phyloP scores from a whole-genome alignment of 805 yeast species.

The Metschnikowia baotianmanensis region DNA sequence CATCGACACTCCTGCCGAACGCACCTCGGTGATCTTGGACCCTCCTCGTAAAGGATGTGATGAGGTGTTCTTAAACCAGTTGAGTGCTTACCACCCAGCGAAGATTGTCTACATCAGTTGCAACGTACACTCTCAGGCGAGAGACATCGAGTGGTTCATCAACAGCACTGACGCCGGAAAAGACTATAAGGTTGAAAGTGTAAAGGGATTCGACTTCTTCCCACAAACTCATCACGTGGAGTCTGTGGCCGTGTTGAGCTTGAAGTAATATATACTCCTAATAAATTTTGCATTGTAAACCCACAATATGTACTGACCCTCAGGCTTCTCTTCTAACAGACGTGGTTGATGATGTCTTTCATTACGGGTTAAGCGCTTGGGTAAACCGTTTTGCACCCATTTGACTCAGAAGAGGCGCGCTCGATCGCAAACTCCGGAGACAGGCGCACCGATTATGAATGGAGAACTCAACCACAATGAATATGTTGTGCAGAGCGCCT shows the following conservation, averaged over 20 bases:
- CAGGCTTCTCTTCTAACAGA: too few relatives aligned
- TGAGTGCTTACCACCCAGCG: conserved; percentile 79
- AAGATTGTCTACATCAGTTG: conserved; percentile 93
- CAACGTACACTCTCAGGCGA: conserved; percentile 96
- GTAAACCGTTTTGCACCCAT: too few relatives aligned
- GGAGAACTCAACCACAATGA: too few relatives aligned
- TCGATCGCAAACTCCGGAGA: too few relatives aligned
- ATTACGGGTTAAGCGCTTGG: too few relatives aligned
- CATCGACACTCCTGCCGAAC: conserved; percentile 68
- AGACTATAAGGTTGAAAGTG: conserved; percentile 69
- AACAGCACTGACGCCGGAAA: conserved; percentile 61
- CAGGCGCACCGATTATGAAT: too few relatives aligned
- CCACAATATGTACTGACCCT: too few relatives aligned
- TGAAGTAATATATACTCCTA: conserved; percentile 10
- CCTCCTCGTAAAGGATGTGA: conserved; percentile 99
- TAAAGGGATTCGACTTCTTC: conserved; percentile 95
- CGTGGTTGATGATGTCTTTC: too few relatives aligned
- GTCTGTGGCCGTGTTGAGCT: conserved; percentile 69
- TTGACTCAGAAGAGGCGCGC: too few relatives aligned
- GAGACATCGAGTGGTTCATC: conserved; percentile 84
- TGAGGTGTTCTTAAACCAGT: conserved; percentile 78
- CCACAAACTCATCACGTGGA: conserved; percentile 94
- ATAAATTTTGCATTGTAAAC: too few relatives aligned
- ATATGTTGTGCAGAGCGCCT: too few relatives aligned
- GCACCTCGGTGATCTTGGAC: conserved; percentile 88